phyloP scores from a whole-genome alignment of 169 alveolate species.

The Plasmodium gonderi region DNA sequence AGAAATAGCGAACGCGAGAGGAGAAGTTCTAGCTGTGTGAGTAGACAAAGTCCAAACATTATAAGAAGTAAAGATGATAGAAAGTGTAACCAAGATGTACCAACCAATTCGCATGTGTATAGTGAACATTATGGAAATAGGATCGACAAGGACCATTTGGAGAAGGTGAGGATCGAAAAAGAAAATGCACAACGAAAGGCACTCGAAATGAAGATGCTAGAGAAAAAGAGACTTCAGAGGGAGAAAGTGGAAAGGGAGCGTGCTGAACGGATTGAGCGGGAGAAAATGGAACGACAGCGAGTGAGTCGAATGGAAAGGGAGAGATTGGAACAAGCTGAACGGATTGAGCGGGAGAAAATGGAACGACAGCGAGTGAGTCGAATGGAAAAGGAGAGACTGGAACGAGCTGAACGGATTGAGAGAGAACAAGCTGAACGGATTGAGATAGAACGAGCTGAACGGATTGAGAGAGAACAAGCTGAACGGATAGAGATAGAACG shows the following conservation, averaged over 20 bases:
- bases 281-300: neutral
- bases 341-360: constrained; percentile 17
- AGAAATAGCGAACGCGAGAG: constrained; percentile 50
- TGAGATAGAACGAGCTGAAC: neutral
- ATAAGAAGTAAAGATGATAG: constrained; percentile 18
- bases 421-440: neutral
- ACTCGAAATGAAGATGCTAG: constrained; percentile 65
- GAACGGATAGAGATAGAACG: neutral
- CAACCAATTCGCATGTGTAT: neutral
- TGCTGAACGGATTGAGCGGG: constrained; percentile 12
- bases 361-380: constrained; percentile 5
- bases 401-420: constrained; percentile 32
- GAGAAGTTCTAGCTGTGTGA: constrained; percentile 57
- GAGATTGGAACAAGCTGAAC: neutral
- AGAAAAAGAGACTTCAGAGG: constrained; percentile 30
- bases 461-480: constrained; percentile 22
- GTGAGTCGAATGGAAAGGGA: constrained; percentile 6
- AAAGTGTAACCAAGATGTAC: constrained; percentile 15
- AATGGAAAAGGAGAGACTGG: constrained; percentile 12
- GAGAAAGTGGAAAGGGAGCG: neutral
- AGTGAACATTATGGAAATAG: constrained; percentile 36
- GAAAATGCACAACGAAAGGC: constrained; percentile 61
- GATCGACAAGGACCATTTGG: constrained; percentile 28
- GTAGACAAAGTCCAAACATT: constrained; percentile 37
- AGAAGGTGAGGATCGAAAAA: constrained; percentile 45